phyloP scores from a whole-genome alignment of 805 yeast genomes.

The Ogataea nakhonphanomensis region DNA sequence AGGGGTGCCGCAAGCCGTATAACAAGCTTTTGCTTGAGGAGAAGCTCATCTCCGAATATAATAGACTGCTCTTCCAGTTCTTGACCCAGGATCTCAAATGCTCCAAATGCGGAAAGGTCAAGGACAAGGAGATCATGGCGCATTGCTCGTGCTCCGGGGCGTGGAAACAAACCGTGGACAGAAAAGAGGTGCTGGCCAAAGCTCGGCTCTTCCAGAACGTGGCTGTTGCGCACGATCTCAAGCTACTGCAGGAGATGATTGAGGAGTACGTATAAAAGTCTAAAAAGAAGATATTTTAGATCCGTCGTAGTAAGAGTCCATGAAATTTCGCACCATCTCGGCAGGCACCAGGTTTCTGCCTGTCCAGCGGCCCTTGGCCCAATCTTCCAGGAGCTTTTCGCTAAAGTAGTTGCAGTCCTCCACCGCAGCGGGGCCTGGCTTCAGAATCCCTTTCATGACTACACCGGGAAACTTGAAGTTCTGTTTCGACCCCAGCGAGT shows the following conservation, averaged over 20 bases:
- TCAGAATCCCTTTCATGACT: slow-evolving; percentile 18
- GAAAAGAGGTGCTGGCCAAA: slow-evolving; percentile 41
- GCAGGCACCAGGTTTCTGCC: slow-evolving; percentile 4
- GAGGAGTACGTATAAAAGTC: slow-evolving; percentile 21
- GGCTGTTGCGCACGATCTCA: slow-evolving; percentile 57
- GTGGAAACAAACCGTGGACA: slow-evolving; percentile 61
- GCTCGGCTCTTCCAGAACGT: slow-evolving; percentile 54
- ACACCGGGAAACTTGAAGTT: slow-evolving; percentile 15
- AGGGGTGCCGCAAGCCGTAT: slow-evolving; percentile 60
- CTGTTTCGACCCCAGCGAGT: slow-evolving; percentile 6
- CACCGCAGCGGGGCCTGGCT: slow-evolving; percentile 12
- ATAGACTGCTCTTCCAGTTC: slow-evolving; percentile 53
- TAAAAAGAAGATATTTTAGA: slow-evolving; percentile 8
- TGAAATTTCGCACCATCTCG: slow-evolving; percentile 8
- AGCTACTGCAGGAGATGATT: slow-evolving; percentile 42
- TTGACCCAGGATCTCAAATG: slow-evolving; percentile 82
- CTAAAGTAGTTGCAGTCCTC: slow-evolving; percentile 18
- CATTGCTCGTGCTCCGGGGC: slow-evolving; percentile 87
- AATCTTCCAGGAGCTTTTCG: slow-evolving; percentile 16
- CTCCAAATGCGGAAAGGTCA: slow-evolving; percentile 65
- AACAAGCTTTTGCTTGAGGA: slow-evolving; percentile 77
- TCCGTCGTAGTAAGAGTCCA: slow-evolving; percentile 21
- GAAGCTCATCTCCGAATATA: slow-evolving; percentile 61
- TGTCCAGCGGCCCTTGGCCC: slow-evolving; percentile 13
- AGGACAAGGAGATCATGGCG: slow-evolving; percentile 63